Percentiles rank a stretch among this genome's conserved stretches.
These are phyloP conservation scores for Vigna hirtella DNA, from an alignment of 306 rosid species.

Conservation along the genomic window DNA sequence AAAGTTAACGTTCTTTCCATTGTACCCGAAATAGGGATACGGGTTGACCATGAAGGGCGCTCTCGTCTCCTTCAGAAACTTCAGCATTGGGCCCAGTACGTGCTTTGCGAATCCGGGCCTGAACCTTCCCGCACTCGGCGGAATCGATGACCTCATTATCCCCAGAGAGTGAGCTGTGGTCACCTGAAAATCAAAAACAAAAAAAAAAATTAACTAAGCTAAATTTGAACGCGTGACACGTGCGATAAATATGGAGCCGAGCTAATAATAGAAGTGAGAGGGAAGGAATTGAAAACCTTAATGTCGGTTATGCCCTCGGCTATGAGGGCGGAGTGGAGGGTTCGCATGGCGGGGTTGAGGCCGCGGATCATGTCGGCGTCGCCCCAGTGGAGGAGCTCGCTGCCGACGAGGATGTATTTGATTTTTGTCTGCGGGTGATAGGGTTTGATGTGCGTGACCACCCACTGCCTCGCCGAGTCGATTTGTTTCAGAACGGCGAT, in stretches of 20 bases:
- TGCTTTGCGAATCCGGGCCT: slow-evolving; percentile 59
- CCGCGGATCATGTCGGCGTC: slow-evolving; percentile 49
- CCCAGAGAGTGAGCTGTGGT: slow-evolving; percentile 81
- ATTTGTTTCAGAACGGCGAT: slow-evolving; percentile 46
- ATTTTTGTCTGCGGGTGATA: slow-evolving; percentile 68
- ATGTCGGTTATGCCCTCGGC: slow-evolving; percentile 66
- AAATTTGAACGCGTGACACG: not conserved
- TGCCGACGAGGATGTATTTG: slow-evolving; percentile 74
- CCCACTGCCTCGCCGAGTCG: slow-evolving; percentile 64
- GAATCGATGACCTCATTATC: slow-evolving; percentile 60
- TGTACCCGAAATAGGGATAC: slow-evolving; percentile 82
- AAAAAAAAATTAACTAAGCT: not conserved
- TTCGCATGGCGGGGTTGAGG: slow-evolving; percentile 84
- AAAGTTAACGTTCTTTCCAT: slow-evolving; percentile 60
- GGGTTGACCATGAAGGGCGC: slow-evolving; percentile 91
- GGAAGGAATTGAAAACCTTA: slow-evolving; percentile 52
- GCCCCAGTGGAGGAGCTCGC: slow-evolving; percentile 76
- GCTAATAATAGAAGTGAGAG: not conserved
- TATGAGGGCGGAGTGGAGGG: slow-evolving; percentile 66
- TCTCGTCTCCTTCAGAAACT: slow-evolving; percentile 59
- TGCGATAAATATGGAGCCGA: not conserved
- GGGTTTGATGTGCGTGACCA: slow-evolving; percentile 56
- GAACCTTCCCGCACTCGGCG: slow-evolving; percentile 78
- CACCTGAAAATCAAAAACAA: slow-evolving; percentile 49
- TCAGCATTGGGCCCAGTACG: slow-evolving; percentile 65